Base-by-base conservation (phyloP, 768 basidiomycete species). In the Xerocomellus amylosporus region DNA sequence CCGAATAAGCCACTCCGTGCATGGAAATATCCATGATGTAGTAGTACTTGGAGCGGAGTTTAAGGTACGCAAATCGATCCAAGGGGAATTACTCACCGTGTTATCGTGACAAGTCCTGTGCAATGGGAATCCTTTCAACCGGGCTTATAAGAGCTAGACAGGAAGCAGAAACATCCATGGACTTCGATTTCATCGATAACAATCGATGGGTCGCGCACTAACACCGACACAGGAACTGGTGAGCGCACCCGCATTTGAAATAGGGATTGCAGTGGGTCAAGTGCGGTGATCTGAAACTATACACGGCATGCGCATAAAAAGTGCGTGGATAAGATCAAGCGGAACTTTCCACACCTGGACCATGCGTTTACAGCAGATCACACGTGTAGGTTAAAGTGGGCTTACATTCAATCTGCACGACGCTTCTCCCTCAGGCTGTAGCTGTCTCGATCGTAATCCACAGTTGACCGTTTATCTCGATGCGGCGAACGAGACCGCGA, bases 381-480 rank as follows among this genome's bases (percentile, higher is more conserved):
- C 47, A 28, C 38, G 48, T 14, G 46, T 24, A 44, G 20, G 41
- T 44, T n/a, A 52, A 50, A 47, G 28, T 14, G 47, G 39, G 62
- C 65, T 58, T 63, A 61, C 59, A 55, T 53, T 72, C 73, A 83
- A 59, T 84, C 82, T 58, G 84, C 60, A 54, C 84, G 79, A 62
- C 84, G 74, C 61, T 85, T 85, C 37, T 79, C 81, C 42, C 73
- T 69, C n/a, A n/a, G n/a, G n/a, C n/a, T n/a, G 55, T 74, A 65
- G 38, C 67, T 68, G 55, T 71, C 73, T 51, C 64, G 63, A 48
- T 67, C 67, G 31, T 68, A 67, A 63, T 74, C 75, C 51, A 39
- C 49, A 42, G 43, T 46, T 49, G 56, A 36, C 28, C 59, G 64
- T 33, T 45, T 60, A 34, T 68, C 66, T 46, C 71, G 65, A 56